phyloP scores from a whole-genome alignment of 2,329 filamentous ascomycete genomes.

The Sphaerostilbella broomeana region DNA sequence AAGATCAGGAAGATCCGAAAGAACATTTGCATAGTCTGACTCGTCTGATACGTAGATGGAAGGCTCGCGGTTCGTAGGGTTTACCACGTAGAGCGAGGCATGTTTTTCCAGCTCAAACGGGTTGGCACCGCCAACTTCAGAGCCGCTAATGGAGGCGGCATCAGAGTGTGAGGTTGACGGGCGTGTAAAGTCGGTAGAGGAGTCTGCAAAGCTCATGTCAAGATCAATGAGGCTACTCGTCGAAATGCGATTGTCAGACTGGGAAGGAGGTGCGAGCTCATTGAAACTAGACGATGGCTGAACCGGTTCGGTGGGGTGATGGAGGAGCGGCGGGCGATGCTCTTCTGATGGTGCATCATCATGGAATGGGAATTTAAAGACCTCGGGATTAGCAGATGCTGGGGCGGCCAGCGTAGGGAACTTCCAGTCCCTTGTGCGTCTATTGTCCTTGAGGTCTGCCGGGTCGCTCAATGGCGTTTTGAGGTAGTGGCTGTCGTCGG shows the following conservation, averaged over 20 bases:
- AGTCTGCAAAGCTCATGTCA: conserved; percentile 47
- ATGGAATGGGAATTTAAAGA: conserved; percentile 37
- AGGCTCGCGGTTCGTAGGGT: conserved; percentile 41
- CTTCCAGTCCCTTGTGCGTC: conserved; percentile 51
- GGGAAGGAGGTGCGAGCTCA: conserved; percentile 32
- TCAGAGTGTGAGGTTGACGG: conserved; percentile 57
- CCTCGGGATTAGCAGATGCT: conserved; percentile 46
- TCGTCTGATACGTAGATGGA: conserved; percentile 58
- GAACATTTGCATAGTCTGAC: conserved; percentile 39
- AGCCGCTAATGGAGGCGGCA: conserved; percentile 48
- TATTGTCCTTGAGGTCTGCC: conserved; percentile 45
- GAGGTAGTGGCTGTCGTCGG: conserved; percentile 37
- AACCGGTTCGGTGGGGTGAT: conserved; percentile 47
- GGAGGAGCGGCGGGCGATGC: conserved; percentile 39
- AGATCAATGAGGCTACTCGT: conserved; percentile 46
- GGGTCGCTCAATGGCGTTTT: conserved; percentile 52
- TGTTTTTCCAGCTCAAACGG: conserved; percentile 60
- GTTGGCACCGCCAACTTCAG: conserved; percentile 48
- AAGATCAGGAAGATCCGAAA: conserved; percentile 23
- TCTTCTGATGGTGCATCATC: conserved; percentile 25
- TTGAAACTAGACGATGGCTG: conserved; percentile 35
- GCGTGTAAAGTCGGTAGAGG: conserved; percentile 43
- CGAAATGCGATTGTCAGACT: conserved; percentile 35
- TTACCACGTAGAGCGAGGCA: conserved; percentile 45
- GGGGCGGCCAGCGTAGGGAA: conserved; percentile 48